A percentile compares a stretch with the other conserved stretches of the same genome.
phyloP scores from a whole-genome alignment of 2,329 filamentous ascomycete species.

The Cryphonectria carpinicola region DNA sequence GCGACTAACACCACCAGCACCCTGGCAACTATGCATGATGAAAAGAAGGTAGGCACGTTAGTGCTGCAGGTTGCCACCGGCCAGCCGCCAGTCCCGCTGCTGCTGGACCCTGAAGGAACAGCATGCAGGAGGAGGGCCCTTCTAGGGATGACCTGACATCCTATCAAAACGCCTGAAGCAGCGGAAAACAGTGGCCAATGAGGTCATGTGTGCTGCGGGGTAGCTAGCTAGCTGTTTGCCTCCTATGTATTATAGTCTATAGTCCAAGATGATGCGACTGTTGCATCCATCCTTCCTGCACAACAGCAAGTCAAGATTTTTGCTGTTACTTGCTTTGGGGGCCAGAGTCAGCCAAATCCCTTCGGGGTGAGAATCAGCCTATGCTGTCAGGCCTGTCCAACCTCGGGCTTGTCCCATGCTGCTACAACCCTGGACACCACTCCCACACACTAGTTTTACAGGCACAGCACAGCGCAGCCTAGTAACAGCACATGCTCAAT shows the following conservation, averaged over 20 bases:
- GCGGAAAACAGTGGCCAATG: not conserved
- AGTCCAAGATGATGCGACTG: too few species aligned
- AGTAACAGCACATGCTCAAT: not conserved
- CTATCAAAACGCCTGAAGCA: not conserved
- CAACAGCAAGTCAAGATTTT: not conserved
- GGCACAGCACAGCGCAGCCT: too few species aligned
- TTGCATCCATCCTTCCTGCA: not conserved
- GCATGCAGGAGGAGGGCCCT: not conserved
- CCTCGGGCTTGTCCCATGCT: too few species aligned
- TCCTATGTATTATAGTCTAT: not conserved
- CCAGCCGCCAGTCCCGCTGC: not conserved
- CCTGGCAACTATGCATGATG: too few species aligned
- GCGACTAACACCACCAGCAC: too few species aligned
- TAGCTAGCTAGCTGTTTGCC: constrained; percentile 8
- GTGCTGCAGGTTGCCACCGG: not conserved
- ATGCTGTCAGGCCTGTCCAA: not conserved
- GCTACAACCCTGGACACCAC: too few species aligned
- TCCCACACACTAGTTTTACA: not conserved
- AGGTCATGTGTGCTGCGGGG: constrained; percentile 2
- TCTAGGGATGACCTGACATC: not conserved
- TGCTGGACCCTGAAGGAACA: not conserved
- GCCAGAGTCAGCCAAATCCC: not conserved
- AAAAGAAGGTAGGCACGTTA: not conserved
- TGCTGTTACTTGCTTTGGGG: not conserved
- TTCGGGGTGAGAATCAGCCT: not conserved